Percentiles rank a stretch among this genome's conserved stretches.
Conservation (phyloP, 2,329 filamentous ascomycete genomes). For the Aspergillus viridinutans region DNA sequence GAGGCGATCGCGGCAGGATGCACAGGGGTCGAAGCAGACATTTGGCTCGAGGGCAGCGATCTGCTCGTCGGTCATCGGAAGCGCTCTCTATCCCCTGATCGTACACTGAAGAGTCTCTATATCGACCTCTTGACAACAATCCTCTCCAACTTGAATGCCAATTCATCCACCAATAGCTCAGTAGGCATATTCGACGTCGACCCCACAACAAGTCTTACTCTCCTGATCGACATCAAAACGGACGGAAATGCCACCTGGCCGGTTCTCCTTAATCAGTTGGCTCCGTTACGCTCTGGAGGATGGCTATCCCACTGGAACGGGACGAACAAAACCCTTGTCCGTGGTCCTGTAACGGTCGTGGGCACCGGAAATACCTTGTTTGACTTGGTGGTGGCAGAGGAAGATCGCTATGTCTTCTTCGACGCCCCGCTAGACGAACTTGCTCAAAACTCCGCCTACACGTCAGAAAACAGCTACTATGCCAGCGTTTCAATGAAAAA, state of each 20-base stretch:
- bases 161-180: background rate
- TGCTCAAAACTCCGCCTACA: background rate
- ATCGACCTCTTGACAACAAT: background rate
- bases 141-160: background rate
- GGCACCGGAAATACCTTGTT: background rate
- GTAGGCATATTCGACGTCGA: background rate
- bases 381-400: background rate
- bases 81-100: background rate
- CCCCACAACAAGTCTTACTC: background rate
- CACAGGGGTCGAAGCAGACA: constrained; percentile 45
- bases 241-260: background rate
- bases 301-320: background rate
- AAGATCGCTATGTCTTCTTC: background rate
- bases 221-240: background rate
- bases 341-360: background rate
- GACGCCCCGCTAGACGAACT: background rate
- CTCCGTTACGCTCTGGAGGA: background rate
- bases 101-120: background rate
- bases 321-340: background rate
- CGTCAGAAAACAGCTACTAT: background rate
- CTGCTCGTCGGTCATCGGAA: background rate
- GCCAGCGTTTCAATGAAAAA: background rate
- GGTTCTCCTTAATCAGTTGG: background rate
- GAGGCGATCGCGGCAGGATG: constrained; percentile 38
- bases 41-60: constrained; percentile 30